These are phyloP conservation scores for Brassica cretica DNA, from an alignment of 345 rosid genomes.

Conservation along the genomic window DNA sequence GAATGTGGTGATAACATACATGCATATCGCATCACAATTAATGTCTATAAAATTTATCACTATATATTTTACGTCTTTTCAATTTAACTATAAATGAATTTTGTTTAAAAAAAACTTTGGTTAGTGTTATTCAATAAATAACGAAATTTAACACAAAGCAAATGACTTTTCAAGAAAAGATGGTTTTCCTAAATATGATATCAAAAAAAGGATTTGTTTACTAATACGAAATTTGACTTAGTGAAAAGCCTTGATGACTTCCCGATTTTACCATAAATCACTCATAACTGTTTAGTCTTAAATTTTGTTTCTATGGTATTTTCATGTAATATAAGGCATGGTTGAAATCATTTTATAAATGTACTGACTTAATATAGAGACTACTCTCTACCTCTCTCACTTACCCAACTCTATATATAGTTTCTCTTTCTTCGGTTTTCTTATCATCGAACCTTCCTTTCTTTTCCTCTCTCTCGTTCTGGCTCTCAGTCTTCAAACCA, in stretches of 20 bases:
- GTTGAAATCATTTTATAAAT: background rate
- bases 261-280: background rate
- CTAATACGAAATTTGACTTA: background rate
- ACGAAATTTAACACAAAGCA: background rate
- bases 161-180: background rate
- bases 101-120: background rate
- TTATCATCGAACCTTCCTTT: conserved; percentile 26
- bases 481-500: conserved; percentile 18
- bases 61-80: background rate
- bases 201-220: background rate
- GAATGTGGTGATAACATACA: no score
- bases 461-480: conserved; percentile 14
- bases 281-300: background rate
- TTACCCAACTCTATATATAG: conserved; percentile 40
- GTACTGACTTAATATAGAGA: background rate
- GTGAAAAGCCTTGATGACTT: background rate
- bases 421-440: conserved; percentile 16
- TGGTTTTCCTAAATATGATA: background rate
- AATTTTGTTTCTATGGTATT: background rate
- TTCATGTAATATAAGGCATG: background rate
- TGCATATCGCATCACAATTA: no score
- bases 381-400: background rate
- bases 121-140: background rate
- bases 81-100: background rate
- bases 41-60: background rate